Evolutionary conservation across 2,329 filamentous ascomycete genomes (phyloP).

Genomic region (Colletotrichum limetticola): DNA sequence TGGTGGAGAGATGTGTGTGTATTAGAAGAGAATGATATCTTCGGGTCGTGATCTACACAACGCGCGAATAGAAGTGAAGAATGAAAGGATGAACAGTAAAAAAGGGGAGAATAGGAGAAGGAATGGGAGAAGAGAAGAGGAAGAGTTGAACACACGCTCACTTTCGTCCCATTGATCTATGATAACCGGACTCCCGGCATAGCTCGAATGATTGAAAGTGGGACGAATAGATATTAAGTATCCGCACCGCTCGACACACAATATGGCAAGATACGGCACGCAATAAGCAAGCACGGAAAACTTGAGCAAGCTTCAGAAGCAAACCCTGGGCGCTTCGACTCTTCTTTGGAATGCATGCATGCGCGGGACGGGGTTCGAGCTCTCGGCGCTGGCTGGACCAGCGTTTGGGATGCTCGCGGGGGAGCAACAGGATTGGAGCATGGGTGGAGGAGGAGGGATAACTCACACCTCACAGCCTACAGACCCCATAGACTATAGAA

Average conservation of each 20-base stretch:
- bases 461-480: too few relatives aligned
- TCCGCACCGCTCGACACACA: not conserved
- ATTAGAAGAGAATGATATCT: not conserved
- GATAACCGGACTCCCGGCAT: not conserved
- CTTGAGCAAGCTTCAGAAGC: not conserved
- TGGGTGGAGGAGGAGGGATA: not conserved
- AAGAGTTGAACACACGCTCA: not conserved
- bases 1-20: not conserved
- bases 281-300: not conserved
- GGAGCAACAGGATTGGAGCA: not conserved
- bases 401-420: constrained; percentile 33
- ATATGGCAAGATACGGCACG: too few relatives aligned
- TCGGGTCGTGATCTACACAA: constrained; percentile 29
- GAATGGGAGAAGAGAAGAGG: not conserved
- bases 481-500: too few relatives aligned
- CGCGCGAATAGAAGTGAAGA: not conserved
- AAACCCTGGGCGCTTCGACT: constrained; percentile 21
- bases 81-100: not conserved
- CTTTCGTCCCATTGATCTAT: constrained; percentile 31
- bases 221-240: constrained; percentile 8
- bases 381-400: constrained; percentile 19
- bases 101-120: not conserved
- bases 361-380: constrained; percentile 30
- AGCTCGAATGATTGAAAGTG: not conserved
- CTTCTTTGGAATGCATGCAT: constrained; percentile 18